Evolutionary conservation across 2,329 filamentous ascomycete genomes (phyloP), one percentile per base, ranked within the genome.

Genomic region (Fusarium tuaranense): DNA sequence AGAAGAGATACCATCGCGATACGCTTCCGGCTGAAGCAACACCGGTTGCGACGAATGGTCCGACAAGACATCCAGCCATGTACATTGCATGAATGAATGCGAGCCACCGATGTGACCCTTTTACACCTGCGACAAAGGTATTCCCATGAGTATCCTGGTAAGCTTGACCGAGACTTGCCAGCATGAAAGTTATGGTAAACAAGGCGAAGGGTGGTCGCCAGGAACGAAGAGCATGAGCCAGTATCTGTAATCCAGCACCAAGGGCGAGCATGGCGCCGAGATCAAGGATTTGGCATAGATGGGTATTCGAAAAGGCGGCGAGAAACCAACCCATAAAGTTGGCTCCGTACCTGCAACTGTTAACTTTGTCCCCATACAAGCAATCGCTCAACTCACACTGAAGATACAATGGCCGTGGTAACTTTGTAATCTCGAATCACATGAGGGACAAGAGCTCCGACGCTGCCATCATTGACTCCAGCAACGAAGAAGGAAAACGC

Each of bases 61-160:
- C 87, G 5, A 90, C 84, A 3, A 92, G 83, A 57, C 87, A 88
- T 0, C 91, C 90, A 0, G 87, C 85, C 76, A 84, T 84, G 74
- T 91, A 92, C 85, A 89, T 90, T 10, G 90, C 91, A 71, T 92
- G 91, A 18, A 92, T 91, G 64, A 92, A 88, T 0, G 89, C 88
- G 0, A 92, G 83, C 88, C 89, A 92, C 6, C 89, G 83, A 76
- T 92, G 89, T 0, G 89, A 87, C 0, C 81, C 82, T 12, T 85
- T 84, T 1, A 87, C 79, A 0, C 85, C 83, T 0, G 87, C 85
- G 1, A 92, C 90, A 67, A 90, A 92, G 0, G 89, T 89, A 67
- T 93, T 92, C 1, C 88, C 87, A 25, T 92, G 89, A 0, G 90
- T 88, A 72, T 93, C 91, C 69, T 92, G 89, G 66, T 88, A 92